A percentile compares a stretch with the other conserved stretches of the same genome.
Conservation (phyloP, 1,284 basidiomycete species). For the Tremellales sp. region DNA sequence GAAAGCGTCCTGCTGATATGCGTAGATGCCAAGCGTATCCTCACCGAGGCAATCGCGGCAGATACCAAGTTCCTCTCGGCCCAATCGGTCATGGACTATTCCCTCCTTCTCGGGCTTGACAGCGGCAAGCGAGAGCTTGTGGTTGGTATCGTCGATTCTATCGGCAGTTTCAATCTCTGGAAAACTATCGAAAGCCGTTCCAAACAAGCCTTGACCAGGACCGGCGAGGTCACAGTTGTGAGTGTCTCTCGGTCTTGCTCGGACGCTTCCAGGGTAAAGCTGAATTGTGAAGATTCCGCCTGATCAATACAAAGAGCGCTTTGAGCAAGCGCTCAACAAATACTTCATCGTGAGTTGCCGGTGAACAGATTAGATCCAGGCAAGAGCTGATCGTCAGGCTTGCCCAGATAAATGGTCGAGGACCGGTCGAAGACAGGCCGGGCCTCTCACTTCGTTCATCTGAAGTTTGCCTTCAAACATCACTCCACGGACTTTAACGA, state of each 20-base stretch:
- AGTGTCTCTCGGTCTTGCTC: slow-evolving; percentile 4
- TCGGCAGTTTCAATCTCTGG: slow-evolving; percentile 52
- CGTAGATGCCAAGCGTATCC: slow-evolving; percentile 59
- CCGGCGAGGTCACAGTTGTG: slow-evolving; percentile 37
- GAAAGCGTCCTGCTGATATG: neutral
- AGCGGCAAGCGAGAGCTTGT: slow-evolving; percentile 61
- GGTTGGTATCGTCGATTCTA: slow-evolving; percentile 73
- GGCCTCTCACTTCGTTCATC: neutral
- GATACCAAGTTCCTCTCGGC: slow-evolving; percentile 67
- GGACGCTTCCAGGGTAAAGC: neutral
- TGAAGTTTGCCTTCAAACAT: neutral
- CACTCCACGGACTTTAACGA: neutral
- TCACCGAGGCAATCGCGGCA: slow-evolving; percentile 62
- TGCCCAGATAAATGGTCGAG: slow-evolving; percentile 39
- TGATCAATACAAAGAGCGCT: slow-evolving; percentile 35
- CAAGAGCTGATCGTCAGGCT: slow-evolving; percentile 12
- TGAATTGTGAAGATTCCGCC: slow-evolving; percentile 32
- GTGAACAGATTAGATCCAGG: neutral
- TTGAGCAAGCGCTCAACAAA: slow-evolving; percentile 28
- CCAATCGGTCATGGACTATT: slow-evolving; percentile 80
- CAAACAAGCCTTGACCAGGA: slow-evolving; percentile 30
- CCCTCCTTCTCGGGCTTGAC: slow-evolving; percentile 58
- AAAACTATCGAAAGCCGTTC: slow-evolving; percentile 35
- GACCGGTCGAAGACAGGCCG: slow-evolving; percentile 1
- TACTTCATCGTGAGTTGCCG: slow-evolving; percentile 29